Conservation (phyloP, 176 grass and related monocot genomes). For the Bromus sterilis region DNA sequence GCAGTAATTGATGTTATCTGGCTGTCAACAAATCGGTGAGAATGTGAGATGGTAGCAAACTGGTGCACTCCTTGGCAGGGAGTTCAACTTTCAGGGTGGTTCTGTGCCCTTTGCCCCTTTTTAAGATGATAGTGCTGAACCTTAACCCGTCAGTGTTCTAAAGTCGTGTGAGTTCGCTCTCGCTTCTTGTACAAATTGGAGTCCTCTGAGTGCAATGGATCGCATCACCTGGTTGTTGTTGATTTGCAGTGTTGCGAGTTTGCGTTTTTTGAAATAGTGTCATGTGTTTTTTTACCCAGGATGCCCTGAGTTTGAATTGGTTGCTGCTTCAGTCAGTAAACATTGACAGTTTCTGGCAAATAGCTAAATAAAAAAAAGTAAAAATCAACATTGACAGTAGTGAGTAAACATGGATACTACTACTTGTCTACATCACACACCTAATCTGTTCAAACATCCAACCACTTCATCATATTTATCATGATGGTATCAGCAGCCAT, state of each 20-base stretch:
- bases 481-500: not conserved
- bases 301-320: not conserved
- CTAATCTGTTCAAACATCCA: not conserved
- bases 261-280: not conserved
- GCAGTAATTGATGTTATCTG: constrained; percentile 45
- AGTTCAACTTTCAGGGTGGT: not conserved
- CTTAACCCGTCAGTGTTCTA: not conserved
- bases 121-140: not conserved
- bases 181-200: not conserved
- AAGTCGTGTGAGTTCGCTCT: not conserved
- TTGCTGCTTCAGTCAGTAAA: not conserved
- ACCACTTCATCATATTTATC: not conserved
- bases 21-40: constrained; percentile 42
- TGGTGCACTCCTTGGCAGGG: not conserved
- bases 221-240: not conserved
- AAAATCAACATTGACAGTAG: not conserved
- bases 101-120: too few species aligned
- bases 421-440: too few species aligned
- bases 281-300: not conserved
- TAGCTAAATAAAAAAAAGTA: too few species aligned
- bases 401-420: too few species aligned
- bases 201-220: not conserved
- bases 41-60: not conserved
- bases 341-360: too few species aligned
- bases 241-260: not conserved